Evolutionary conservation across 1,284 basidiomycete species (phyloP), one percentile per base, ranked within the genome.

Genomic region (Microbotryum violaceum): DNA sequence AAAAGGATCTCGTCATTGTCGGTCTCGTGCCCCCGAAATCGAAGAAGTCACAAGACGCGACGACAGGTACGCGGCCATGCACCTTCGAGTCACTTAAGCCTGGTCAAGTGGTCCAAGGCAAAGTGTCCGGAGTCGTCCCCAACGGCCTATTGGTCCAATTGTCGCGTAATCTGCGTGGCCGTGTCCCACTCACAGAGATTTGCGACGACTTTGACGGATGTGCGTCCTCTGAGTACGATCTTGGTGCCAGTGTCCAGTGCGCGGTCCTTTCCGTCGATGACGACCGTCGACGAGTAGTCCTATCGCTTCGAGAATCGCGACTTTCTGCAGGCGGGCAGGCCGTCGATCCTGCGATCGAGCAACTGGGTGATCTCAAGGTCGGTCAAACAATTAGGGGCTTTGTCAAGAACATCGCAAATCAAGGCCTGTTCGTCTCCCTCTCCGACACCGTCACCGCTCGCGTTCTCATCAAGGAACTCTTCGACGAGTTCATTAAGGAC

Each of bases 401-500:
- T 73, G 83, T 97, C 73, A 94, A 91, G 77, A 87, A 84, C 67
- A 80, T 97, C 50, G 82, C 85, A 23, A 86, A 91, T 55, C 84
- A 87, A 70, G 94, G 94, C 18, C 74, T 98, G n/a, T 97, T 96
- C 72, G 89, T 98, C 5, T 83, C 84, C 47, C 76, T 98, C 25
- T 91, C 90, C 20, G 82, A 87, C 54, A 82, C 82, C 54, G 78
- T 96, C 42, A 89, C 91, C 71, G 93, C 88, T 57, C 85, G 94
- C 25, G 86, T 97, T 27, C 91, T 94, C 77, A 97, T 97, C 74
- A 87, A 84, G 55, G 70, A 73, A 59, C 63, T 70, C 31, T 69
- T 63, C 20, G 70, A 73, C 53, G 70, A 93, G 88, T 96, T 83
- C 75, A 83, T 96, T 68, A 94, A 97, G 76, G 93, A 97, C 57